Evolutionary conservation across 1,139 yeast genomes (phyloP), one percentile per base, ranked within the genome.

Genomic region (Candida sojae): DNA sequence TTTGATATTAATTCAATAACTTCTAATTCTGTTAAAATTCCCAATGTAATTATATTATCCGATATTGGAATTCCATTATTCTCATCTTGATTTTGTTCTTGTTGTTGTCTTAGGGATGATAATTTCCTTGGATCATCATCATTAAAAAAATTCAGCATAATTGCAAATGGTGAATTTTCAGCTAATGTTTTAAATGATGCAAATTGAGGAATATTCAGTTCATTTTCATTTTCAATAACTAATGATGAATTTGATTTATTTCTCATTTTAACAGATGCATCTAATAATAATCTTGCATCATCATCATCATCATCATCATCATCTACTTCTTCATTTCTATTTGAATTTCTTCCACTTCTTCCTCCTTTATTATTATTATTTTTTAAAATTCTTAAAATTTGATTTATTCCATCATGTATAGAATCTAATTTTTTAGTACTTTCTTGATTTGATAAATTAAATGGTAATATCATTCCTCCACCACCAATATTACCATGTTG

Each of bases 1-100:
- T 79, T 80, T 46, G 75, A 73, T 55, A 88, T 65, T 37, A 87
- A 63, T 32, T 72, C 74, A 7, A 75, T 58, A 0, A 81, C 80
- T 55, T 84, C 84, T 3, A 64, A 63, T 43, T 73, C 63, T 0
- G 82, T 62, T n/a, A 88, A 57, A 6, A 86, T 68, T 2, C 82
- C 81, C 35, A 75, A 56, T 1, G 74, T 57, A 2, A 84, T 71
- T 2, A 82, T 62, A 55, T 83, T 70, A 5, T 30, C 45, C 55
- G 59, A 59, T 44, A 30, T 17, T 5, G 34, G 39, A 4, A 36
- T 21, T 12, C 5, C 26, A 29, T 41, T 13, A 12, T 32, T 38
- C n/a, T 8, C 7, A 5, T 23, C 13, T 12, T 31, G 32, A 32
- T 17, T 17, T 8, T 33, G 29, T 13, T 21, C 33, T 61, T n/a